These are phyloP conservation scores for Ulota crispa DNA, from an alignment of 225 moss, liverwort and hornwort species.

Conservation along the genomic window DNA sequence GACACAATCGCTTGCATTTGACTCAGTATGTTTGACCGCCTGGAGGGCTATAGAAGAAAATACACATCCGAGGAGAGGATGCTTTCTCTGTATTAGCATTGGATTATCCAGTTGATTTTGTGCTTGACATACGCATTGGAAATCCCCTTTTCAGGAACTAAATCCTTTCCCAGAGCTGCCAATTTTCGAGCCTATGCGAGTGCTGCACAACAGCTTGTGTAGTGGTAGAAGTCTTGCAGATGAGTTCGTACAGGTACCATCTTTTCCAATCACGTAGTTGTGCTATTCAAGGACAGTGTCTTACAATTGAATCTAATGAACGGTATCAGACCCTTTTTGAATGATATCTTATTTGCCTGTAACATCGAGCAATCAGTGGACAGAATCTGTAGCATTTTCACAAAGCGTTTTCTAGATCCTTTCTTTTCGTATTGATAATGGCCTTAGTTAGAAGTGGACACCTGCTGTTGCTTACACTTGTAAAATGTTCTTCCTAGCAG, in stretches of 20 bases:
- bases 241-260: slow-evolving; percentile 82
- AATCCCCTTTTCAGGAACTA: slow-evolving; percentile 62
- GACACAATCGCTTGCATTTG: neutral
- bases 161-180: slow-evolving; percentile 81
- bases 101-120: slow-evolving; percentile 1
- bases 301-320: neutral
- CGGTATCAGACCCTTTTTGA: no score
- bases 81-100: neutral
- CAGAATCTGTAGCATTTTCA: slow-evolving; percentile 9
- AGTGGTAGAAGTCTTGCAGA: slow-evolving; percentile 71
- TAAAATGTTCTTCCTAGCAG: neutral
- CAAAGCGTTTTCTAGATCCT: neutral
- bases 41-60: neutral
- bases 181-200: slow-evolving; percentile 76
- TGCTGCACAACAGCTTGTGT: slow-evolving; percentile 59
- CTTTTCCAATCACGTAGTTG: neutral
- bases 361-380: neutral
- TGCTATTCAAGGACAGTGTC: slow-evolving; percentile 2
- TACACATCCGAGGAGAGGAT: neutral
- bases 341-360: neutral
- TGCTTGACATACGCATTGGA: neutral
- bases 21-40: neutral
- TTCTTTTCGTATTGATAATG: neutral
- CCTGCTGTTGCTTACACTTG: slow-evolving; percentile 6
- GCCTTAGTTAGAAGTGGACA: slow-evolving; percentile 8